These are phyloP conservation scores for Saccharomyces hybrid DNA, from an alignment of 1,139 yeast species.

Conservation along the genomic window DNA sequence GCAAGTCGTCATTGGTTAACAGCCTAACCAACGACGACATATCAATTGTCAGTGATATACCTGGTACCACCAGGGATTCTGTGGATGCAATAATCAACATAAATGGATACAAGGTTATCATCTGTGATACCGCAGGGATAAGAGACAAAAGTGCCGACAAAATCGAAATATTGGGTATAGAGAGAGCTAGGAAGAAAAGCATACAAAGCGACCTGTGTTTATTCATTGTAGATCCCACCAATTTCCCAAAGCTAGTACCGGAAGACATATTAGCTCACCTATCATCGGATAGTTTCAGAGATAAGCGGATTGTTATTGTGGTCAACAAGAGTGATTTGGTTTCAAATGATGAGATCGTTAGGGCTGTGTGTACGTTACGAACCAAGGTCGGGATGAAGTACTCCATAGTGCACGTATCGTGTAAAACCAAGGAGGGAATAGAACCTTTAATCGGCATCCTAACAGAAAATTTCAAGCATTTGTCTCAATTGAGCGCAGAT, in stretches of 20 bases:
- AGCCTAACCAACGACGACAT: conserved; percentile 68
- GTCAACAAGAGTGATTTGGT: conserved; percentile 60
- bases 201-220: conserved; percentile 52
- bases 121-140: conserved; percentile 94
- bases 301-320: conserved; percentile 37
- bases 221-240: conserved; percentile 38
- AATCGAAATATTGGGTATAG: conserved; percentile 80
- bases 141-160: conserved; percentile 45
- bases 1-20: conserved; percentile 83
- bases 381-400: conserved; percentile 13
- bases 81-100: conserved; percentile 77
- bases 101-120: conserved; percentile 71
- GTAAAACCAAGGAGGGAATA: conserved; percentile 53
- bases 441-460: conserved; percentile 37
- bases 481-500: conserved; percentile 41
- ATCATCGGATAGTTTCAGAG: conserved; percentile 27
- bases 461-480: conserved; percentile 40
- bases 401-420: conserved; percentile 46
- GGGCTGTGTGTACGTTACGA: neutral
- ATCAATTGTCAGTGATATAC: conserved; percentile 84
- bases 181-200: conserved; percentile 58
- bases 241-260: conserved; percentile 8
- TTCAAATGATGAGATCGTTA: conserved; percentile 13
- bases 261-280: conserved; percentile 22
- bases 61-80: conserved; percentile 92